These are phyloP conservation scores for Pseudocercospora eumusae DNA, from an alignment of 2,329 filamentous ascomycete genomes.

Conservation along the genomic window DNA sequence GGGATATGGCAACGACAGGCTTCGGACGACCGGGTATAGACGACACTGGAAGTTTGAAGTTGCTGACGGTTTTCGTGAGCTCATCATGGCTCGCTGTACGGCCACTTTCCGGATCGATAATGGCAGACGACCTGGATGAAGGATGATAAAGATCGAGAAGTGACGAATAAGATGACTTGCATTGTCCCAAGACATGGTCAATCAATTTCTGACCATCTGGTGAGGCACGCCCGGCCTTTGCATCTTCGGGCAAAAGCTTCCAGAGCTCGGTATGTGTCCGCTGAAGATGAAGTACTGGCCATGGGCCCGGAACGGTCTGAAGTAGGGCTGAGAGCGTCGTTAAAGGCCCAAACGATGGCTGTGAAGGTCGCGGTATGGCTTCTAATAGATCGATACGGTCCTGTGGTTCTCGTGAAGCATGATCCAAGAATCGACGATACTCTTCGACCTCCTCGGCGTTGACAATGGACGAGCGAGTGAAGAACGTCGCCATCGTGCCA, in stretches of 20 bases:
- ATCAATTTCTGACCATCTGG: conserved; percentile 24
- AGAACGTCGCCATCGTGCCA: conserved; percentile 22
- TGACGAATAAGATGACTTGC: conserved; percentile 34
- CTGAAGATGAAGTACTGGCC: conserved; percentile 37
- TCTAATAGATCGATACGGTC: conserved; percentile 18
- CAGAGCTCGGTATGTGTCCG: conserved; percentile 43
- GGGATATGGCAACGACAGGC: conserved; percentile 53
- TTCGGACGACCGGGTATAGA: conserved; percentile 33
- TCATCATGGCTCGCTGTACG: conserved; percentile 32
- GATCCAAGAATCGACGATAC: conserved; percentile 18
- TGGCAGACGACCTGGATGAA: conserved; percentile 27
- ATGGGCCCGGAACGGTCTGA: conserved; percentile 28
- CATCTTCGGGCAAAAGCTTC: conserved; percentile 43
- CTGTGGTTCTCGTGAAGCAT: conserved; percentile 5
- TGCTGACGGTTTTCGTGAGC: conserved; percentile 32
- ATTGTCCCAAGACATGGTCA: conserved; percentile 30
- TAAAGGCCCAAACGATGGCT: conserved; percentile 33
- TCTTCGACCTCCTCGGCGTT: conserved; percentile 15
- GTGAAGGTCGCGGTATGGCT: conserved; percentile 26
- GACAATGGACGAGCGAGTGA: conserved; percentile 18
- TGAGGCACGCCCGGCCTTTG: conserved; percentile 36
- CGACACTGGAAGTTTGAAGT: conserved; percentile 34
- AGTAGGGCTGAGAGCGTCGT: conserved; percentile 33
- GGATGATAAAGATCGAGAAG: conserved; percentile 36
- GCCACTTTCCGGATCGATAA: conserved; percentile 37